phyloP scores from a whole-genome alignment of 768 basidiomycete species.

The Candolleomyces eurysporus region DNA sequence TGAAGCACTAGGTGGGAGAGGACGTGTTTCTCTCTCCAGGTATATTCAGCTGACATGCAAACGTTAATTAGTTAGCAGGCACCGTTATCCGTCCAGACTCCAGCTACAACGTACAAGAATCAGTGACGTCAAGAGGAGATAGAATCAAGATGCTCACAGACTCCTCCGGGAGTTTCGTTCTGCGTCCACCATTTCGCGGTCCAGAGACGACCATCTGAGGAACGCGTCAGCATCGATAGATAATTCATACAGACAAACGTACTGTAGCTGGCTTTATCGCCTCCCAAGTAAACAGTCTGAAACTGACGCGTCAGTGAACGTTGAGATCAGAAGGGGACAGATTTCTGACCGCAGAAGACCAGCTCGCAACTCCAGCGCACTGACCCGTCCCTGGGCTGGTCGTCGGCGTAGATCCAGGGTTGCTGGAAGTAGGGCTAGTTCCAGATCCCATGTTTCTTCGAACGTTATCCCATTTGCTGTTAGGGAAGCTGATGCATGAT shows the following conservation, averaged over 20 bases:
- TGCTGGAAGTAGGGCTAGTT: slow-evolving; percentile 17
- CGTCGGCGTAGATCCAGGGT: slow-evolving; percentile 20
- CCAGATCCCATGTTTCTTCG: slow-evolving; percentile 55
- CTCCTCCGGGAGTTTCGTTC: slow-evolving; percentile 52
- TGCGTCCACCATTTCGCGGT: slow-evolving; percentile 65
- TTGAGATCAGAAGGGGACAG: neutral
- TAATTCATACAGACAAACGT: slow-evolving; percentile 12
- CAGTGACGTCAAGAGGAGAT: neutral
- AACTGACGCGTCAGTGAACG: neutral
- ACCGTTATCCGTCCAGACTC: slow-evolving; percentile 53
- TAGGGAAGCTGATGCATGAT: slow-evolving; percentile 46
- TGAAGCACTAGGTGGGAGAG: too few species aligned
- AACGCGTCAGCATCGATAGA: neutral
- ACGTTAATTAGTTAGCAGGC: slow-evolving; percentile 33
- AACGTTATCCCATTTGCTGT: slow-evolving; percentile 72
- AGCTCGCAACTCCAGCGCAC: slow-evolving; percentile 47
- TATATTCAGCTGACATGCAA: too few species aligned
- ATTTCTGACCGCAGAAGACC: slow-evolving; percentile 38
- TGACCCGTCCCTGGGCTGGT: slow-evolving; percentile 22
- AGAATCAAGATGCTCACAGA: slow-evolving; percentile 30
- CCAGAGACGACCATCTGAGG: slow-evolving; percentile 51
- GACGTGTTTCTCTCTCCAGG: too few species aligned
- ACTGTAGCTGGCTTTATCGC: slow-evolving; percentile 46
- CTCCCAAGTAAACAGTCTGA: slow-evolving; percentile 46
- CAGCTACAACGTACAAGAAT: slow-evolving; percentile 30